A percentile compares a stretch with the other conserved stretches of the same genome.
These are phyloP conservation scores for Amanita pseudoporphyria DNA, from an alignment of 768 basidiomycete species.

Conservation along the genomic window DNA sequence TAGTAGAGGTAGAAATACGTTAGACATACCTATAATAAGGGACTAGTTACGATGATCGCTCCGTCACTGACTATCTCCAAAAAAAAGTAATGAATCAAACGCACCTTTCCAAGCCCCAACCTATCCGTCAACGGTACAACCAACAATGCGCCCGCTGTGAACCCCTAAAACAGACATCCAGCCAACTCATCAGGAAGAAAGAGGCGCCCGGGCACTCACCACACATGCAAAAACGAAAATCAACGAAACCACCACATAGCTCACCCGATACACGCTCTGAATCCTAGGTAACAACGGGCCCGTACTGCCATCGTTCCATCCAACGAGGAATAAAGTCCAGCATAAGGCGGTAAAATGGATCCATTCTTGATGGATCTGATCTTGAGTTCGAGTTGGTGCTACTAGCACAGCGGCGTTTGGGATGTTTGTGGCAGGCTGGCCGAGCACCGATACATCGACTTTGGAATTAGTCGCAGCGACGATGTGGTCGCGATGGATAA, in stretches of 20 bases:
- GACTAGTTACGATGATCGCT: too few species aligned
- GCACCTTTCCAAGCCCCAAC: slow-evolving; percentile 35
- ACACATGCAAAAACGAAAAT: slow-evolving; percentile 40
- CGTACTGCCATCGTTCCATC: slow-evolving; percentile 72
- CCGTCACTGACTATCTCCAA: too few species aligned
- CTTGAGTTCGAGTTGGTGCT: slow-evolving; percentile 7
- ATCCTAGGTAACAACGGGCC: slow-evolving; percentile 71
- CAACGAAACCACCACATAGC: slow-evolving; percentile 46
- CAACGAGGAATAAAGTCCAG: slow-evolving; percentile 48
- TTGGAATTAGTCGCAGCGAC: too few species aligned
- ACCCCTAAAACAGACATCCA: slow-evolving; percentile 23
- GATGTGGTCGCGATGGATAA: too few species aligned
- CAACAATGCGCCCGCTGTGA: slow-evolving; percentile 26
- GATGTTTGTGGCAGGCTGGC: too few species aligned
- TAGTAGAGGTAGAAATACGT: neutral
- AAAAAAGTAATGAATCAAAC: too few species aligned
- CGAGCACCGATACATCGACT: too few species aligned
- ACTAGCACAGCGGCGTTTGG: too few species aligned
- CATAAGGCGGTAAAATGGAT: slow-evolving; percentile 50
- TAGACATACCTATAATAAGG: slow-evolving; percentile 13
- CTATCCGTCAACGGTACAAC: slow-evolving; percentile 29
- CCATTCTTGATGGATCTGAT: slow-evolving; percentile 16
- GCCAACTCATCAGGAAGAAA: neutral
- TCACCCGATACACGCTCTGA: slow-evolving; percentile 45
- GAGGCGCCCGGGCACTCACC: slow-evolving; percentile 17